Base-by-base conservation (phyloP, 805 yeast species). In the Barnettozyma pratensis region DNA sequence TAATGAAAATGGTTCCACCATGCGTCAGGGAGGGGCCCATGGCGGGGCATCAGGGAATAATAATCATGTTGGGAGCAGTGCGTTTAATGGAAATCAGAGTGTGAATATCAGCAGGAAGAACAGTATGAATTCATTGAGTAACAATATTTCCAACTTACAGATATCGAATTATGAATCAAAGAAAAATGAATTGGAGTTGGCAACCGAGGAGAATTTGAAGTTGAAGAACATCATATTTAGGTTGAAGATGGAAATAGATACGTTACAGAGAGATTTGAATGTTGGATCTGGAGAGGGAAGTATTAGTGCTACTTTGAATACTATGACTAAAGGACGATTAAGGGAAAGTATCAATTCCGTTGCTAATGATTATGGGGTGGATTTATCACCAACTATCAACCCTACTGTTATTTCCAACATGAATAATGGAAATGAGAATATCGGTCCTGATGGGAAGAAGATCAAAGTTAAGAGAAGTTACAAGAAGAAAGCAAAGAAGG, bases 181-280 rank as follows among this genome's bases (percentile, higher is more conserved):
- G 44, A 66, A 68, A 41, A 51, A 54, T 41, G 75, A 73, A 54
- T 51, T 73, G n/a, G 73, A 70, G 44, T 62, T 60, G 39, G 75
- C 73, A 6, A 64, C 72, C 3, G 67, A 68, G 46, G 77, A 73
- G 56, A 73, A 73, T 53, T 71, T 67, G 45, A 73, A 72, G 50
- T 58, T 73, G 49, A 71, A 72, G 51, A 70, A 67, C 42, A 70
- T 73, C 4, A 60, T 73, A 7, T 61, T 60, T 3, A 70, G 72
- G 50, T 54, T 73, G 29, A 70, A 71, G 50, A 56, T 59, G 44
- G 78, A 73, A 53, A 72, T 73, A 37, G 67, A 60, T 4, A 52
- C 58, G 8, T 47, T 61, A 9, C 59, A 61, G 37, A 44, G 32
- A 10, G 53, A 47, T 37, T 26, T 47, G 30, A 35, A 14, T 27